Percentiles rank a stretch among this genome's conserved stretches.
These are phyloP conservation scores for Arachis monticola DNA, from an alignment of 331 rosid species.

Conservation along the genomic window DNA sequence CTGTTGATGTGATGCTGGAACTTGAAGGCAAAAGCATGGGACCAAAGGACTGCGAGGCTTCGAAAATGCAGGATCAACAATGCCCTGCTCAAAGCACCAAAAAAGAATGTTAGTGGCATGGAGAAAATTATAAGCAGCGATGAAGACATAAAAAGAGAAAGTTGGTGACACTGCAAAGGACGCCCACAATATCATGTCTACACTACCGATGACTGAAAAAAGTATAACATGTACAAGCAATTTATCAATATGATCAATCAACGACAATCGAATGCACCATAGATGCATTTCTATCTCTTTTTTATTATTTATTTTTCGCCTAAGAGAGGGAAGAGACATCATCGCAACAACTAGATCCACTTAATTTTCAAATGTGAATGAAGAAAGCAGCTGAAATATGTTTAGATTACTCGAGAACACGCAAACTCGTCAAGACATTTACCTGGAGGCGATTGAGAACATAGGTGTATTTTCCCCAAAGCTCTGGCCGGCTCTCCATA, in stretches of 20 bases:
- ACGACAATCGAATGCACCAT: constrained; percentile 10
- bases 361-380: not conserved
- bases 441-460: constrained; percentile 99
- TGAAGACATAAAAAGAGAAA: not conserved
- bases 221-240: not conserved
- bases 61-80: constrained; percentile 75
- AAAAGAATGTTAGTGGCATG: not conserved
- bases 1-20: constrained; percentile 61
- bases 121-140: not conserved
- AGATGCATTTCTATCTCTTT: not conserved
- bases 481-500: constrained; percentile 98
- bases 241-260: constrained; percentile 17
- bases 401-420: constrained; percentile 12
- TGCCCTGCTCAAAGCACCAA: constrained; percentile 53
- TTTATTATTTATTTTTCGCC: too few relatives aligned
- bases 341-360: not conserved
- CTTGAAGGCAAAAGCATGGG: constrained; percentile 91
- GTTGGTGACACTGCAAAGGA: not conserved
- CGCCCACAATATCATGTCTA: not conserved
- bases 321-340: too few relatives aligned
- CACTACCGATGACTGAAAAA: not conserved
- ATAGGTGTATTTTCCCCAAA: constrained; percentile 95
- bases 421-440: constrained; percentile 27
- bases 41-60: constrained; percentile 72
- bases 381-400: constrained; percentile 19